These are phyloP conservation scores for Beauveria varroae DNA, from an alignment of 2,329 filamentous ascomycete species.

Conservation along the genomic window DNA sequence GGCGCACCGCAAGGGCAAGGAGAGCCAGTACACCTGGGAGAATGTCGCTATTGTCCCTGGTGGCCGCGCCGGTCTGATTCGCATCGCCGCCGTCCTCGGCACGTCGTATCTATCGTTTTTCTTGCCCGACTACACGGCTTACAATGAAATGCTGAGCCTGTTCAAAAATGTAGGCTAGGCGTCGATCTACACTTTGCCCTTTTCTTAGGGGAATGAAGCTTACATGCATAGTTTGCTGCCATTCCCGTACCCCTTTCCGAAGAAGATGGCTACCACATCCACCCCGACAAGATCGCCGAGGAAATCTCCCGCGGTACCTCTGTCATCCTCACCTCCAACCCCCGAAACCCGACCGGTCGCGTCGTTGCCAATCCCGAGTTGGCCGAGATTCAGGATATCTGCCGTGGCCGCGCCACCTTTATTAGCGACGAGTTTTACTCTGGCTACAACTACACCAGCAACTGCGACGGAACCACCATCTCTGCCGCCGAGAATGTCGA, in stretches of 20 bases:
- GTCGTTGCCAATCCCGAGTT: slow-evolving; percentile 81
- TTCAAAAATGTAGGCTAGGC: slow-evolving; percentile 68
- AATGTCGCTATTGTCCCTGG: slow-evolving; percentile 96
- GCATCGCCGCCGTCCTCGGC: slow-evolving; percentile 88
- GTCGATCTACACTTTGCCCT: neutral
- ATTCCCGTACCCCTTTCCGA: slow-evolving; percentile 80
- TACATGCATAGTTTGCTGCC: slow-evolving; percentile 58
- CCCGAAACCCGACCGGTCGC: slow-evolving; percentile 86
- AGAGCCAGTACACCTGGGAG: slow-evolving; percentile 90
- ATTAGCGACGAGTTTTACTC: slow-evolving; percentile 97
- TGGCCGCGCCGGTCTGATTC: slow-evolving; percentile 84
- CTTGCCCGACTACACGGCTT: slow-evolving; percentile 91
- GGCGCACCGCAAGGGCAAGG: slow-evolving; percentile 80
- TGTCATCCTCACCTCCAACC: slow-evolving; percentile 91
- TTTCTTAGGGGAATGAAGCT: neutral
- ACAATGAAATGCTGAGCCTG: slow-evolving; percentile 93
- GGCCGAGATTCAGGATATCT: slow-evolving; percentile 86
- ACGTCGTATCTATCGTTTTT: slow-evolving; percentile 93
- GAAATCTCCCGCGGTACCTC: slow-evolving; percentile 80
- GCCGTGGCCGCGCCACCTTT: slow-evolving; percentile 80
- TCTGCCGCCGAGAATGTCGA: slow-evolving; percentile 83
- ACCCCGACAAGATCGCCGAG: slow-evolving; percentile 85
- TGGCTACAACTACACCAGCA: slow-evolving; percentile 89
- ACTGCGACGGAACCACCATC: slow-evolving; percentile 86
- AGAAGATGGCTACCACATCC: slow-evolving; percentile 86